Base-by-base conservation (phyloP, 352 stramenopile species). In the Globisporangium abappressorium region DNA sequence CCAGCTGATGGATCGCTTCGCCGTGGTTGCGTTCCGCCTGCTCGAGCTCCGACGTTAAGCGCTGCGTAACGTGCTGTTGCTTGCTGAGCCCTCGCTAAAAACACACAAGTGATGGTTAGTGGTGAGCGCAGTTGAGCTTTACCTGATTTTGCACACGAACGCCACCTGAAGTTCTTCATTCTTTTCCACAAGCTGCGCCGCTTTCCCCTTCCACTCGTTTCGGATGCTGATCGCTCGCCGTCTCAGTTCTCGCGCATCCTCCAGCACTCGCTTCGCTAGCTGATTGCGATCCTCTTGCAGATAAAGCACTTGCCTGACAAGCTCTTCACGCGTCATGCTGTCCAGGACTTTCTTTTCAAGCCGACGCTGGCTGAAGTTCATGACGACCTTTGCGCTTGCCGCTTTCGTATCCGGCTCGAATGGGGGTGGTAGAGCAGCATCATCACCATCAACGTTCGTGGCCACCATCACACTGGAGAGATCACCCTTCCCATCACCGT, bases 191-290 rank as follows among this genome's bases (percentile, higher is more conserved):
- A 90, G 60, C 47, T 90, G 69, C 3, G 73, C 58, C 2, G 72
- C 70, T 65, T 91, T 90, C 1, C 24, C 49, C 41, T 72, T 67
- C 82, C 82, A 92, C 55, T 89, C 73, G 46, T 67, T 65, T 56
- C 74, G 73, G 61, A 92, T 77, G 33, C 30, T 26, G 3, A 57
- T 30, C 2, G 82, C 75, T 61, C 78, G 82, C 18, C 70, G 63
- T 43, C 77, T 72, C 6, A 92, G 71, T 34, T 76, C 78, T 20
- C 71, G 71, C 0, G 79, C 82, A 57, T 91, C 82, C 5, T 72
- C 70, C 2, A 79, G 54, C 0, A 91, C 63, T 20, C 84, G 70
- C 26, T 64, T 67, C 3, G 62, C 67, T 51, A 92, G 72, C 57
- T 77, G 71, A 30, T 77, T 56, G n/a, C 84, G 81, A 49, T 92